Base-by-base conservation (phyloP, 805 yeast genomes). In the Saturnispora gosingensis region DNA sequence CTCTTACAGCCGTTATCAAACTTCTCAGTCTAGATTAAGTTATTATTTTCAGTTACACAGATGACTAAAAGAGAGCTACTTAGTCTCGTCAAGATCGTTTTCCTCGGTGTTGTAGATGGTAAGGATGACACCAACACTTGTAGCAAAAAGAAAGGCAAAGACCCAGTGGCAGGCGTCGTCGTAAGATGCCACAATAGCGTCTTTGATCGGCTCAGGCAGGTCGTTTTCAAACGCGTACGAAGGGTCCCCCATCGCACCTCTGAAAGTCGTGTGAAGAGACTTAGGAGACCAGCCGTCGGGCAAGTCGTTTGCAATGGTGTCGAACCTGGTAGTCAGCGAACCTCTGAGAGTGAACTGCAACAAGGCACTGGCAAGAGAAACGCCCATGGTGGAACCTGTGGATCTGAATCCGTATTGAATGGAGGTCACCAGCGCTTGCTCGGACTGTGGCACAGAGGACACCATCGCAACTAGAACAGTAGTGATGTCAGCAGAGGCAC, bases 391-490 rank as follows among this genome's bases (percentile, higher is more conserved):
- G 3, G 81, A 76, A 1, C 81, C 81, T 1, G 80, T 75, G 6
- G 81, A 70, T 58, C 81, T 67, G 58, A 77, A 77, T 4, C 80
- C 89, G 64, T 90, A 89, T 61, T 88, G 95, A 53, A 90, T 85
- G 0, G 96, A 86, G 0, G 97, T 89, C 2, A 91, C 84, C 20
- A 88, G 76, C 1, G 97, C 96, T 66, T 88, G 96, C 60, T 74
- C 77, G 49, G 77, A 74, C 22, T 72, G 66, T 9, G 85, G 82
- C 2, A 84, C 93, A 1, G 93, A 78, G 0, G 93, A 82, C 50
- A 88, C 84, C 66, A 88, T 73, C 0, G 95, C 85, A 35, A 87
- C 67, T 46, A 88, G 69, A 0, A 90, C 81, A 2, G 85, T 78
- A 0, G 95, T 87, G 54, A 87, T 72, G 64, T 81, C 73, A 3